Evolutionary conservation across 139 green algal genomes (phyloP).

Genomic region (Ettlia oleoabundans): DNA sequence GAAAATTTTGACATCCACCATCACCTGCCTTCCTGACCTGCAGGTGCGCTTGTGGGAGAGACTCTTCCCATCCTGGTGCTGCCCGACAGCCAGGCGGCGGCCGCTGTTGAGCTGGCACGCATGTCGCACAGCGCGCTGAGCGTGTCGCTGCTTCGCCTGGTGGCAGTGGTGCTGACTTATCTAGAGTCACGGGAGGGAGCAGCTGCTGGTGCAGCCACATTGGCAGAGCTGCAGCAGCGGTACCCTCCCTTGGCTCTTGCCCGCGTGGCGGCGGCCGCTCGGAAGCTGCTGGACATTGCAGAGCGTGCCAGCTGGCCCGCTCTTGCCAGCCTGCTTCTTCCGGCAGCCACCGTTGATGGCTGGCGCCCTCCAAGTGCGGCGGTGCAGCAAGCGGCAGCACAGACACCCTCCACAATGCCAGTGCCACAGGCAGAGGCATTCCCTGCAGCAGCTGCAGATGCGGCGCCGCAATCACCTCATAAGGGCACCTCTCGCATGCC

Average conservation of each 20-base stretch:
- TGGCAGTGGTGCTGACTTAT: not conserved
- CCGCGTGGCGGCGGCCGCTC: not conserved
- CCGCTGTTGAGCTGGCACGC: not conserved
- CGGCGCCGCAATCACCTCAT: not conserved
- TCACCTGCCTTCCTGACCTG: not conserved
- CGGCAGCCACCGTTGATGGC: not conserved
- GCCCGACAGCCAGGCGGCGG: not conserved
- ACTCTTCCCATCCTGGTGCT: slow-evolving; percentile 22
- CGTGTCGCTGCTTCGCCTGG: not conserved
- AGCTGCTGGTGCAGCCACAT: not conserved
- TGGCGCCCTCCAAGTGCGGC: not conserved
- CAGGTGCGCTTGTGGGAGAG: slow-evolving; percentile 7
- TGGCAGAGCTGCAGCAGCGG: not conserved
- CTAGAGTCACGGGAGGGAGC: not conserved
- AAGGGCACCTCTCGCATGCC: not conserved
- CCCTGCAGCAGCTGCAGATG: not conserved
- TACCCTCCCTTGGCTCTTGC: slow-evolving; percentile 18
- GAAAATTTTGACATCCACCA: not conserved
- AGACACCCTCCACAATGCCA: not conserved
- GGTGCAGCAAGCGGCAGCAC: not conserved
- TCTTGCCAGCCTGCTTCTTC: not conserved
- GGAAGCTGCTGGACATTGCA: not conserved
- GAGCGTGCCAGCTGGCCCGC: not conserved
- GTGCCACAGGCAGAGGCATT: too few species aligned
- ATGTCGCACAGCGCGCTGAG: not conserved